Percentiles rank a stretch among this genome's conserved stretches.
These are phyloP conservation scores for Trapa incisa DNA, from an alignment of 345 rosid species.

Conservation along the genomic window DNA sequence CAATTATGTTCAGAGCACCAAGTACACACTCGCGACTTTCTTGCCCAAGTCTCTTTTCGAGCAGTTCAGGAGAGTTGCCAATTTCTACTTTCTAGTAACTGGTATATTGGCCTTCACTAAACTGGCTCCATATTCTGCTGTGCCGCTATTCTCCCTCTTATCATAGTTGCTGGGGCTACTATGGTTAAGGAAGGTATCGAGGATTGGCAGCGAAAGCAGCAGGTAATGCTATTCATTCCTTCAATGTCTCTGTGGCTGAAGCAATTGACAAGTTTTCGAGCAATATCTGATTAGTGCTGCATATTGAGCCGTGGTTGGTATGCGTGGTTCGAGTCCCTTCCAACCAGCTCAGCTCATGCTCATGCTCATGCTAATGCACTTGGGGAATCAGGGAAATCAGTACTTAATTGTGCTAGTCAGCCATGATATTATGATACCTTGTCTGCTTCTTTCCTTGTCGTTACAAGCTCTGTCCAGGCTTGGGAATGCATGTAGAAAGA, in stretches of 20 bases:
- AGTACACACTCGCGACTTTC: conserved; percentile 66
- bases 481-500: too few relatives aligned
- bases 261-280: neutral
- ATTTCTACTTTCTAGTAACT: conserved; percentile 64
- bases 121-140: conserved; percentile 63
- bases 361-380: neutral
- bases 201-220: conserved; percentile 70
- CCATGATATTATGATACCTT: too few relatives aligned
- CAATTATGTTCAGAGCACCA: conserved; percentile 67
- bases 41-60: conserved; percentile 90
- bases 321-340: neutral
- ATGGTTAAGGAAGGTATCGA: conserved; percentile 88
- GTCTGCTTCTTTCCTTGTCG: too few relatives aligned
- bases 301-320: neutral
- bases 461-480: too few relatives aligned
- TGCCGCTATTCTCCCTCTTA: conserved; percentile 58
- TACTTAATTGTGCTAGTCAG: too few relatives aligned
- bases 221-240: conserved; percentile 28
- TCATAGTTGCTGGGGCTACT: conserved; percentile 62
- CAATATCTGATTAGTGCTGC: neutral
- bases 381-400: neutral
- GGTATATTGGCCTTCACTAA: conserved; percentile 65
- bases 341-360: neutral
- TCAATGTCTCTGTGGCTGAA: neutral
- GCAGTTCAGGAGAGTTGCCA: conserved; percentile 93